Percentiles rank a stretch among this genome's conserved stretches.
These are phyloP conservation scores for Candida wancherniae DNA, from an alignment of 805 yeast species.

Conservation along the genomic window DNA sequence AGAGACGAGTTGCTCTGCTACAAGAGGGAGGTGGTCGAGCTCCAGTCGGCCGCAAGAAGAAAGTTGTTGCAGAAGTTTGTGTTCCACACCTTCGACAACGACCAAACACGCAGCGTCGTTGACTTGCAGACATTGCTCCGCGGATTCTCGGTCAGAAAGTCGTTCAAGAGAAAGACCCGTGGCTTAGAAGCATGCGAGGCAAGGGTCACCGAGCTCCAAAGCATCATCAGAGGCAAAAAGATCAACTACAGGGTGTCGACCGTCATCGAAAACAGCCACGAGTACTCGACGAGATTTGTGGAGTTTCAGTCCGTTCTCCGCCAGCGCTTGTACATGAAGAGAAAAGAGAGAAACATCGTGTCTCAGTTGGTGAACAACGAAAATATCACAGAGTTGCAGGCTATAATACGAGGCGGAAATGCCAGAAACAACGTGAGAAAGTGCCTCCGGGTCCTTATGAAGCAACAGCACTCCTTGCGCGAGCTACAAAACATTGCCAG, in stretches of 20 bases:
- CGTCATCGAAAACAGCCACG: constrained; percentile 20
- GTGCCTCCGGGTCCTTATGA: constrained; percentile 9
- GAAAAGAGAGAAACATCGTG: constrained; percentile 16
- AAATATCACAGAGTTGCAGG: constrained; percentile 29
- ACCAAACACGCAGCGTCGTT: constrained; percentile 3
- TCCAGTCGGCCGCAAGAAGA: constrained; percentile 38
- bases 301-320: constrained; percentile 30
- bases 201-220: constrained; percentile 27
- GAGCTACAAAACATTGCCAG: constrained; percentile 42
- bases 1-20: constrained; percentile 28
- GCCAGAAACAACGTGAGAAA: constrained; percentile 24
- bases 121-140: constrained; percentile 7
- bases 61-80: constrained; percentile 12
- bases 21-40: constrained; percentile 28
- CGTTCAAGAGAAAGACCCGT: background rate
- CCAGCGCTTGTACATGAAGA: constrained; percentile 19
- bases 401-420: constrained; percentile 33
- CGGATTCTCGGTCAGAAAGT: constrained; percentile 2
- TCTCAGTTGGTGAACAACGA: constrained; percentile 14
- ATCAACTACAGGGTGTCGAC: constrained; percentile 18
- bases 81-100: constrained; percentile 1
- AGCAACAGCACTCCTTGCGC: constrained; percentile 5
- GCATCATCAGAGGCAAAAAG: constrained; percentile 37
- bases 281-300: constrained; percentile 20
- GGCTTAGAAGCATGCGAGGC: background rate